Evolutionary conservation across 257 asterid species (phyloP).

Genomic region (Ballota nigra): DNA sequence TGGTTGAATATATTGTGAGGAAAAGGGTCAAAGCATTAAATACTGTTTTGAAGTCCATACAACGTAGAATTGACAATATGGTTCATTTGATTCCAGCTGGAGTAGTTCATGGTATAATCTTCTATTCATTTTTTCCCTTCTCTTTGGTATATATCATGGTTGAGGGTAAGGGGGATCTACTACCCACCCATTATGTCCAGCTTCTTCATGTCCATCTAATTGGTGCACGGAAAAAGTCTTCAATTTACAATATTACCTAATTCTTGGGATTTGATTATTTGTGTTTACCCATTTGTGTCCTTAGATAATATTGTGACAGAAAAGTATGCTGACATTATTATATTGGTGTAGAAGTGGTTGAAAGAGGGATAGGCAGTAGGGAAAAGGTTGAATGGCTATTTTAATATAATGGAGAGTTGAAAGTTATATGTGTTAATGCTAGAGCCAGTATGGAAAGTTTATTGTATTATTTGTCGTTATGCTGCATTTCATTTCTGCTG

Average conservation of each 20-base stretch:
- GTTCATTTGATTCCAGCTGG: constrained; percentile 74
- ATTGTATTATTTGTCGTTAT: too few relatives aligned
- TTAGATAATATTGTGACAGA: not conserved
- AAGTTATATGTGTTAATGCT: not conserved
- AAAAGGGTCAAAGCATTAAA: constrained; percentile 77
- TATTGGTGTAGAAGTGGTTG: constrained; percentile 1
- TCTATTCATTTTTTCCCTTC: not conserved
- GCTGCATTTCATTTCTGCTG: too few relatives aligned
- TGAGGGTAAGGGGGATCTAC: not conserved
- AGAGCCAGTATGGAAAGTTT: not conserved
- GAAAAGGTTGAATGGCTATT: not conserved
- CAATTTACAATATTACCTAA: not conserved
- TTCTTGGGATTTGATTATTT: not conserved
- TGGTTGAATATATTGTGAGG: too few relatives aligned
- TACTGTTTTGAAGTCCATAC: constrained; percentile 83
- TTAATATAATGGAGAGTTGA: not conserved
- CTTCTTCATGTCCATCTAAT: constrained; percentile 2
- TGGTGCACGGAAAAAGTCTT: not conserved
- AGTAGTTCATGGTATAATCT: constrained; percentile 46
- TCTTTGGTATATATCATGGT: not conserved
- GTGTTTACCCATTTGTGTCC: too few relatives aligned
- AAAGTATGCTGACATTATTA: not conserved
- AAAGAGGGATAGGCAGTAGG: not conserved
- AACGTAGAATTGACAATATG: constrained; percentile 80
- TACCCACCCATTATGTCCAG: not conserved